These are phyloP conservation scores for Thielaviopsis ethacetica DNA, from an alignment of 2,329 filamentous ascomycete genomes.

Conservation along the genomic window DNA sequence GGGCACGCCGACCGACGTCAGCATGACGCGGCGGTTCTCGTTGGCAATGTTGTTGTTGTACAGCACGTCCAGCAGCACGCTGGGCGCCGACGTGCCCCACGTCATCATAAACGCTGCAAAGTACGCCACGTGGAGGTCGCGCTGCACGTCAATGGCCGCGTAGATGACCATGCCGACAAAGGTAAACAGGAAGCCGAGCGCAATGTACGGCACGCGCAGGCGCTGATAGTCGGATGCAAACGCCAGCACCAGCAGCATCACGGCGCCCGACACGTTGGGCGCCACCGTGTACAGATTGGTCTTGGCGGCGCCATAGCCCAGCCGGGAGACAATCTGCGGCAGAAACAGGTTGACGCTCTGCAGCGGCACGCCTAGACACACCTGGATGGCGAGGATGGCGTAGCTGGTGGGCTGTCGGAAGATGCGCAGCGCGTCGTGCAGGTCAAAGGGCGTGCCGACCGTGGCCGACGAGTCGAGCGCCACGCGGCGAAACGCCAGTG, in stretches of 20 bases:
- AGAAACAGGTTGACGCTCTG: conserved; percentile 38
- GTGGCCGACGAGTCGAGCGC: conserved; percentile 55
- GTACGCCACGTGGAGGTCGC: conserved; percentile 50
- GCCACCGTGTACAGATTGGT: conserved; percentile 74
- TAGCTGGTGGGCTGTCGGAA: conserved; percentile 34
- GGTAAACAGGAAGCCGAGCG: conserved; percentile 55
- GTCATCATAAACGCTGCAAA: conserved; percentile 72
- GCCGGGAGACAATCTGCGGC: conserved; percentile 35
- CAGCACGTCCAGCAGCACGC: conserved; percentile 47
- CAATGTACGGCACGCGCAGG: conserved; percentile 59
- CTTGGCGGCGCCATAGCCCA: conserved; percentile 32
- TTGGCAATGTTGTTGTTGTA: conserved; percentile 76
- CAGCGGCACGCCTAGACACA: conserved; percentile 42
- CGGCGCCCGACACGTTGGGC: conserved; percentile 58
- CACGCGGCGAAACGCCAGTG: conserved; percentile 55
- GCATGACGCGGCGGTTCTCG: conserved; percentile 52
- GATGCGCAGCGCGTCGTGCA: conserved; percentile 33
- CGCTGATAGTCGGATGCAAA: conserved; percentile 51
- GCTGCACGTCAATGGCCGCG: conserved; percentile 47
- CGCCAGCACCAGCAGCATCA: conserved; percentile 54
- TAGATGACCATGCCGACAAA: conserved; percentile 69
- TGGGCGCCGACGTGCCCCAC: conserved; percentile 61
- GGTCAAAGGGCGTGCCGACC: conserved; percentile 35
- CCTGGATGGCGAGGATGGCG: conserved; percentile 34
- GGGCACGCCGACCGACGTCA: conserved; percentile 58